Base-by-base conservation (phyloP, 345 rosid genomes). In the Rhizophora apiculata region DNA sequence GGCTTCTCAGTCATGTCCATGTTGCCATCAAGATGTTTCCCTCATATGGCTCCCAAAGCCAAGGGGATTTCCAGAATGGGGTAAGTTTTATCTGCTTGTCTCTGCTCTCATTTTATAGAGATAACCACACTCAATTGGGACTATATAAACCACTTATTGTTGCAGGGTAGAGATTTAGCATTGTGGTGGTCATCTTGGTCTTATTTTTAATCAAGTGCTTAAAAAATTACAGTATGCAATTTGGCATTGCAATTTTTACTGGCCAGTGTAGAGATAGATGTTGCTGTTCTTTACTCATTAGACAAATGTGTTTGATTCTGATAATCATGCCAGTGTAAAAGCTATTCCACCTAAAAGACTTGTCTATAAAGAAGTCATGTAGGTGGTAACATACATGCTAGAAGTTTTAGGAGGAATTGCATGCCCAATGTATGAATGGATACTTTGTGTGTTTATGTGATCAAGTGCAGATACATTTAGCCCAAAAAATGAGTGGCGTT, bases 21-120 rank as follows among this genome's bases (percentile, higher is more conserved):
- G 95, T 93, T 63, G 94, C 92, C 67, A 84, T 93, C 63, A 91
- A 88, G 83, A 93, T 93, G 94, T 82, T 91, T 66, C 97, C 94
- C 43, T 82, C 92, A 22, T 93, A 87, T 71, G 90, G 96, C 53
- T 83, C 89, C 71, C 82, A 78, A 72, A 78, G 90, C 72, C 77
- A 63, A 48, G 39, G 75, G 66, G 85, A 86, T 62, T 91, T 93
- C 57, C 82, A 84, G 72, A 81, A 84, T 59, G 78, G 73, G 97
- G 98, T 91, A 87, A 78, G 52, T 1, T 46, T 51, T 62, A 30
- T 24, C 15, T 9, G 43, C 60, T 55, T 29, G 27, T 62, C 73
- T 65, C 49, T 51, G 29, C 36, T 36, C 19, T 46, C 57, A 29
- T 26, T 62, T 55, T 56, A 49, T 49, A 59, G 26, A 24, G 1